Evolutionary conservation across 495 filamentous ascomycete genomes (phyloP).

Genomic region (Chaetomium cochliodes): DNA sequence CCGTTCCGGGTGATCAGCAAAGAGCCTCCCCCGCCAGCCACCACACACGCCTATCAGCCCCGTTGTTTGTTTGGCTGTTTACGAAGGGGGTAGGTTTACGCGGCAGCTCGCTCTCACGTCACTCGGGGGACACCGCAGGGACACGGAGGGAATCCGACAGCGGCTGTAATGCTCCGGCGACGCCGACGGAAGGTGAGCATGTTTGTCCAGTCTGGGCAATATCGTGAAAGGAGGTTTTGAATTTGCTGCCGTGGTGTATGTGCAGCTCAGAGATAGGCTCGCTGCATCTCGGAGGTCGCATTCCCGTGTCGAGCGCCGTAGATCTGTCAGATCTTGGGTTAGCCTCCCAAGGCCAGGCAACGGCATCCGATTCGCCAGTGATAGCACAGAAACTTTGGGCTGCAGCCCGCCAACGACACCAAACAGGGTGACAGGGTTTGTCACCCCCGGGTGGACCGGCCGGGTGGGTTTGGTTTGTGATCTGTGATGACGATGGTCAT

Average conservation of each 20-base stretch:
- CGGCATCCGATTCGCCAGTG: constrained; percentile 15
- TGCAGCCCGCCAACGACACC: neutral
- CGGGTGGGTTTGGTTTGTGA: neutral
- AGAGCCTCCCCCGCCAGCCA: constrained; percentile 13
- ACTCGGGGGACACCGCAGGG: neutral
- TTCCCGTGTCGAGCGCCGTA: neutral
- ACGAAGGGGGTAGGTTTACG: neutral
- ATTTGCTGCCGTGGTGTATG: neutral
- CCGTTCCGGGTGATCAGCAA: constrained; percentile 13
- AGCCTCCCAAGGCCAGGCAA: constrained; percentile 18
- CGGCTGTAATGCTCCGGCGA: neutral
- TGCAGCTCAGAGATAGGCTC: neutral
- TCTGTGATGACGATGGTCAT: neutral
- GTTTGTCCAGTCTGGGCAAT: neutral
- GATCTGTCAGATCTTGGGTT: constrained; percentile 24
- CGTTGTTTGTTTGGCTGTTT: neutral
- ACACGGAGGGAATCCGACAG: neutral
- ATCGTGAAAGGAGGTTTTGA: neutral
- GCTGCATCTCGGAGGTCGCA: constrained; percentile 11
- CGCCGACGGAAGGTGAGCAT: neutral
- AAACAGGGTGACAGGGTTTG: neutral
- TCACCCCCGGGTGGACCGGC: neutral
- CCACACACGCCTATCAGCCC: no score
- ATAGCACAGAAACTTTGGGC: constrained; percentile 8
- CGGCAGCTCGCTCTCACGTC: neutral